phyloP scores from a whole-genome alignment of 805 yeast species.

The Pichia gijzeniarum region DNA sequence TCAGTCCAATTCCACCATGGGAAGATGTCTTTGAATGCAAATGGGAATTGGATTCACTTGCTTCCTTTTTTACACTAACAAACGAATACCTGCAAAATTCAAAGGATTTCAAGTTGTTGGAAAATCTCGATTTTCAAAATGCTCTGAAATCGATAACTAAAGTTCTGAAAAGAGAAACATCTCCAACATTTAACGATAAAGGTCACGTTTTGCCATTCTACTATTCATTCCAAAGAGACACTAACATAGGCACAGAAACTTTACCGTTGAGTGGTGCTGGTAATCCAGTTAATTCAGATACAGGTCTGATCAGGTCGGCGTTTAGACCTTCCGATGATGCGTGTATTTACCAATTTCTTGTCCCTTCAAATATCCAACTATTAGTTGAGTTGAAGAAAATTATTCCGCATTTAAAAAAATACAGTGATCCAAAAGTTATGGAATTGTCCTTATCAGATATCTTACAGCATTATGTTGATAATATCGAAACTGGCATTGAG shows the following conservation, averaged over 20 bases:
- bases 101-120: conserved; percentile 40
- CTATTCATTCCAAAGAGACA: conserved; percentile 68
- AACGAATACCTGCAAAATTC: conserved; percentile 62
- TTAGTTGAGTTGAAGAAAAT: conserved; percentile 49
- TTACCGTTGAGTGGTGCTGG: conserved; percentile 74
- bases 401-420: conserved; percentile 23
- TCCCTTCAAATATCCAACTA: conserved; percentile 82
- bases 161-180: conserved; percentile 53
- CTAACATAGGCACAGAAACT: conserved; percentile 76
- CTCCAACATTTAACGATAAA: conserved; percentile 49
- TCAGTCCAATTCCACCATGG: conserved; percentile 68
- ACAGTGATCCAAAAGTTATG: conserved; percentile 5
- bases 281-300: conserved; percentile 67
- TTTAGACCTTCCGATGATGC: conserved; percentile 90
- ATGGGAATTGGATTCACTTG: conserved; percentile 81
- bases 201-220: conserved; percentile 44
- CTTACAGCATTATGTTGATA: conserved; percentile 33
- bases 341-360: conserved; percentile 67
- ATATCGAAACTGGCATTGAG: conserved; percentile 50
- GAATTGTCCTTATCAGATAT: conserved; percentile 19
- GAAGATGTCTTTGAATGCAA: conserved; percentile 77
- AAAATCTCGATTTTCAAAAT: conserved; percentile 46
- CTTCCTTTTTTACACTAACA: conserved; percentile 69
- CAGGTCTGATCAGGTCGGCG: conserved; percentile 74
- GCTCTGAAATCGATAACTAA: conserved; percentile 49